A percentile compares a stretch with the other conserved stretches of the same genome.
Evolutionary conservation across 768 basidiomycete species (phyloP).

Genomic region (Podaxis sp.): DNA sequence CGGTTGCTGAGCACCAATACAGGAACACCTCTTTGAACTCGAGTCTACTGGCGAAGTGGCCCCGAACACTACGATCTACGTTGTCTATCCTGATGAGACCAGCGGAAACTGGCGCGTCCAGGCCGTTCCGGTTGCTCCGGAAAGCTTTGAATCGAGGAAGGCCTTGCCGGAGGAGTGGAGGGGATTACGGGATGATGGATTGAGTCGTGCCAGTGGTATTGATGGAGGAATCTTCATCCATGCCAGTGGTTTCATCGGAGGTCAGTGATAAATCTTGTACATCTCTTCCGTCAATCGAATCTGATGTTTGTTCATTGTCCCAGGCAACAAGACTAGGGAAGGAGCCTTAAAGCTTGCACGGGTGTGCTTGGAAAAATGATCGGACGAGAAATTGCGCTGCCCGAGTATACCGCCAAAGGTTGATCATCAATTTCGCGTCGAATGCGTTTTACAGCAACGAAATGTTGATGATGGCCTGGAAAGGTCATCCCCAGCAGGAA

Average conservation of each 20-base stretch:
- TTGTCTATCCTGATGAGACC: constrained; percentile 86
- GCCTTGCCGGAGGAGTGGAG: constrained; percentile 92
- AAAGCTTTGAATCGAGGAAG: constrained; percentile 89
- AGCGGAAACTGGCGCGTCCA: constrained; percentile 84
- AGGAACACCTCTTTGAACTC: constrained; percentile 86
- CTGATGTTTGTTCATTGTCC: neutral
- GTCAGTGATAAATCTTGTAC: constrained; percentile 32
- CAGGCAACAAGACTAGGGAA: constrained; percentile 86
- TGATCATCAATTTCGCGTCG: neutral
- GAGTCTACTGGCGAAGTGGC: constrained; percentile 50
- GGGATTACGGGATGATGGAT: constrained; percentile 79
- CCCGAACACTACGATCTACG: constrained; percentile 65
- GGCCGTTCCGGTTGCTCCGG: constrained; percentile 77
- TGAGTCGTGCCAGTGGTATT: constrained; percentile 72
- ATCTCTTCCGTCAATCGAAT: neutral
- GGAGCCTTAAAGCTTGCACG: constrained; percentile 81
- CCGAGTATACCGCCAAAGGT: neutral
- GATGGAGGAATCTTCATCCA: constrained; percentile 89
- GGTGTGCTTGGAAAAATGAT: constrained; percentile 49
- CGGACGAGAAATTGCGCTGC: neutral
- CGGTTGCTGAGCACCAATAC: neutral
- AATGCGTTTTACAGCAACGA: neutral
- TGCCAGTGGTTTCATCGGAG: constrained; percentile 95
- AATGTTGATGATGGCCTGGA: neutral
- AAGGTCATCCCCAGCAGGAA: neutral